phyloP scores from a whole-genome alignment of 176 grass and related monocot genomes.

The Eleusine indica region DNA sequence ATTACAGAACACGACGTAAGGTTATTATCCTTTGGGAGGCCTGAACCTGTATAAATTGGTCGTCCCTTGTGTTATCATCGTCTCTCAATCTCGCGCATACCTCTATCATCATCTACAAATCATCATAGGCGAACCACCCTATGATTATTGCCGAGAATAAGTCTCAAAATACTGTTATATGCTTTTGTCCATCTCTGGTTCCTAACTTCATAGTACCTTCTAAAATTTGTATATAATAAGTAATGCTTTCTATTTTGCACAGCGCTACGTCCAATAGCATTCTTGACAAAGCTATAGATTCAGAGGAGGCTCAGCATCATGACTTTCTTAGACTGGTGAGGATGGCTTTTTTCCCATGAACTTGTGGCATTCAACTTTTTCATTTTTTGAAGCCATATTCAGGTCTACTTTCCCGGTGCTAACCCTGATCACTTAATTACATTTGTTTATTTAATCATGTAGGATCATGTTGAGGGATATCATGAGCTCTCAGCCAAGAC shows the following conservation, averaged over 20 bases:
- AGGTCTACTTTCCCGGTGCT: constrained; percentile 11
- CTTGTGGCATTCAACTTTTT: constrained; percentile 10
- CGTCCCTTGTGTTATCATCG: too few species aligned
- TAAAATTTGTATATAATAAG: constrained; percentile 11
- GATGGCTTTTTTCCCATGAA: constrained; percentile 4
- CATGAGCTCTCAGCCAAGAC: constrained; percentile 98
- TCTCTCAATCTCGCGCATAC: too few species aligned
- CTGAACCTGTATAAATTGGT: too few species aligned
- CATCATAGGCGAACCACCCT: too few species aligned
- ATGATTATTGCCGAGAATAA: too few species aligned
- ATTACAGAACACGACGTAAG: too few species aligned
- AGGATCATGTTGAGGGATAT: constrained; percentile 97
- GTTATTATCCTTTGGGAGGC: too few species aligned
- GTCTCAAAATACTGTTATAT: neutral
- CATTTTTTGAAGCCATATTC: neutral
- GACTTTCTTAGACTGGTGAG: constrained; percentile 93
- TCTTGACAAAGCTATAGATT: constrained; percentile 91
- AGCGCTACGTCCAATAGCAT: constrained; percentile 96
- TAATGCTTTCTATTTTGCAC: constrained; percentile 32
- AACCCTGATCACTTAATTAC: constrained; percentile 28
- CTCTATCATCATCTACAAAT: too few species aligned
- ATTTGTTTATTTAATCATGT: constrained; percentile 10
- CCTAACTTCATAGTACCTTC: neutral
- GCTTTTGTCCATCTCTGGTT: constrained; percentile 16
- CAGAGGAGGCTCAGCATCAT: constrained; percentile 79